A percentile compares a stretch with the other conserved stretches of the same genome.
Evolutionary conservation across 768 basidiomycete genomes (phyloP).

Genomic region (Calocybe gangraenosa): DNA sequence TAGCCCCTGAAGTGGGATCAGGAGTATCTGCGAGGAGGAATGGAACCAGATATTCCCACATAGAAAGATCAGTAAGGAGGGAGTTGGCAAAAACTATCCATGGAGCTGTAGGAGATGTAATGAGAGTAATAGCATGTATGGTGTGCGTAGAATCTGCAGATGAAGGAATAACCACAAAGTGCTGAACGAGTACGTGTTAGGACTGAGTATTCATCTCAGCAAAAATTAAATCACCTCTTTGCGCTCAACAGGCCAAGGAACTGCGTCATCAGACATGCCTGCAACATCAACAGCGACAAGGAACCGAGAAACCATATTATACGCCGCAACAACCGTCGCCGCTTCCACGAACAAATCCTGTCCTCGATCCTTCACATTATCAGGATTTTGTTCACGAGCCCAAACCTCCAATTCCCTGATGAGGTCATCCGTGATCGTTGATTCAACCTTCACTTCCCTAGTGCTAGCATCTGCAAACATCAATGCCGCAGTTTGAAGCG

Average conservation of each 20-base stretch:
- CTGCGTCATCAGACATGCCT: constrained; percentile 40
- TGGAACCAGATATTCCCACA: constrained; percentile 46
- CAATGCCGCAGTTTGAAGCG: constrained; percentile 49
- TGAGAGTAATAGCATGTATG: constrained; percentile 40
- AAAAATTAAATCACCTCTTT: constrained; percentile 30
- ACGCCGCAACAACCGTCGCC: constrained; percentile 46
- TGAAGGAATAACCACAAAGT: constrained; percentile 33
- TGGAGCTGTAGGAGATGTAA: constrained; percentile 32
- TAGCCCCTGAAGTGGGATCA: constrained; percentile 14
- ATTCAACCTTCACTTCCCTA: constrained; percentile 38
- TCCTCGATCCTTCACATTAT: constrained; percentile 23
- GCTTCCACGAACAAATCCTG: constrained; percentile 54
- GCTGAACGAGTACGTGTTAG: constrained; percentile 22
- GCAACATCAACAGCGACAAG: constrained; percentile 58
- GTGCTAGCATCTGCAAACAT: constrained; percentile 61
- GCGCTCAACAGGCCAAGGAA: constrained; percentile 47
- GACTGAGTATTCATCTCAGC: background rate
- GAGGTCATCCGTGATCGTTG: constrained; percentile 35
- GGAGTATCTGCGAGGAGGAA: constrained; percentile 26
- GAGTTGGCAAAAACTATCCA: constrained; percentile 53
- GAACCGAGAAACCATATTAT: constrained; percentile 72
- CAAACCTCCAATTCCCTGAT: constrained; percentile 30
- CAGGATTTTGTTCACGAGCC: constrained; percentile 16
- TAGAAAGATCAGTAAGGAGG: constrained; percentile 40
- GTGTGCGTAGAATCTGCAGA: constrained; percentile 26